These are phyloP conservation scores for Diaporthe vaccinii DNA, from an alignment of 2,329 filamentous ascomycete genomes.

Conservation along the genomic window DNA sequence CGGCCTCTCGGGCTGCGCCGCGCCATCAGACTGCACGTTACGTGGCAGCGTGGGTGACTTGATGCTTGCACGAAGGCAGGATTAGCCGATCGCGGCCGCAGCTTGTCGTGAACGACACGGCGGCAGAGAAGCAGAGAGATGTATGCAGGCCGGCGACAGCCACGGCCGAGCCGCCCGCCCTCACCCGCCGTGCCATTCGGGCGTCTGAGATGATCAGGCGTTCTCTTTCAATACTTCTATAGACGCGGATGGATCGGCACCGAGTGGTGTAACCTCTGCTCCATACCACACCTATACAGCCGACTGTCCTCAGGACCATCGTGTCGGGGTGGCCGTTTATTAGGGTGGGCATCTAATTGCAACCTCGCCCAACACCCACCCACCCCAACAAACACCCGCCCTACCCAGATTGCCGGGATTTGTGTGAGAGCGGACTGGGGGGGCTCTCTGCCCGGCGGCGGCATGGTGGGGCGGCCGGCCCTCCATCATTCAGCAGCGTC, in stretches of 20 bases:
- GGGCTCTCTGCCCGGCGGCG: slow-evolving; percentile 5
- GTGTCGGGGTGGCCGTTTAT: background rate
- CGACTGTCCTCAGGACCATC: background rate
- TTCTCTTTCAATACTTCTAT: background rate
- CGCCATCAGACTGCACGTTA: background rate
- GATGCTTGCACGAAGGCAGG: background rate
- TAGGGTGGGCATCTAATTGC: background rate
- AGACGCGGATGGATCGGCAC: background rate
- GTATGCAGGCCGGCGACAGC: background rate
- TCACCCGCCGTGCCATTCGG: slow-evolving; percentile 1
- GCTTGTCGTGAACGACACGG: background rate
- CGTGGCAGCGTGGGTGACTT: background rate
- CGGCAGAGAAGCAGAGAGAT: background rate
- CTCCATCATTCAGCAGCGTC: slow-evolving; percentile 5
- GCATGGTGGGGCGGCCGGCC: slow-evolving; percentile 9
- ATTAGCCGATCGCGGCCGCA: background rate
- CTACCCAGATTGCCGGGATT: slow-evolving; percentile 12
- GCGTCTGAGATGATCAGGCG: background rate
- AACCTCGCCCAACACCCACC: slow-evolving; percentile 16
- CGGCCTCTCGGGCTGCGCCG: background rate
- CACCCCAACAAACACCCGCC: background rate
- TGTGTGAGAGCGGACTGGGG: background rate
- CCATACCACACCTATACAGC: background rate
- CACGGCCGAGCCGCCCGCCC: background rate
- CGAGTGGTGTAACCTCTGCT: background rate